These are phyloP conservation scores for Moesziomyces sp. DNA, from an alignment of 1,284 basidiomycete species.

Conservation along the genomic window DNA sequence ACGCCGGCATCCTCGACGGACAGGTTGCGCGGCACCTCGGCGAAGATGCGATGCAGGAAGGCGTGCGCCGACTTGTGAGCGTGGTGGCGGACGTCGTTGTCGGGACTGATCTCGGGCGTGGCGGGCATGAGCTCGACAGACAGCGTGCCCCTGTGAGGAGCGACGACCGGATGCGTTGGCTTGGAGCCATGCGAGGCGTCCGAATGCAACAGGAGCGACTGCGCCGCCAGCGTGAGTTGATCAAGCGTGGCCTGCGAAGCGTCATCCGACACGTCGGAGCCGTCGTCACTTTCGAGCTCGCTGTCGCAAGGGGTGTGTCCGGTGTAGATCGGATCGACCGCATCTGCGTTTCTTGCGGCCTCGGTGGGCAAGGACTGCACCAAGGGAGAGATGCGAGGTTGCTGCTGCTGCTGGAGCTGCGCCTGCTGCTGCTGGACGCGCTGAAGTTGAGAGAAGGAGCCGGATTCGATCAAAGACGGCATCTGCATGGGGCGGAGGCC, in stretches of 20 bases:
- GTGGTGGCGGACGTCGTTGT: conserved; percentile 51
- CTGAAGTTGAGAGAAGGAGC: conserved; percentile 10
- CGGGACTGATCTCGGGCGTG: conserved; percentile 61
- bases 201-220: conserved; percentile 31
- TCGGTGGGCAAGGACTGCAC: not conserved
- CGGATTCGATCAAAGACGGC: conserved; percentile 12
- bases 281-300: conserved; percentile 29
- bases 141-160: conserved; percentile 10
- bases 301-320: conserved; percentile 38
- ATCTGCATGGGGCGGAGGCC: conserved; percentile 22
- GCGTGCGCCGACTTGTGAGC: conserved; percentile 50
- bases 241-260: conserved; percentile 34
- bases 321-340: conserved; percentile 32
- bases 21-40: conserved; percentile 25
- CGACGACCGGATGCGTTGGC: conserved; percentile 7
- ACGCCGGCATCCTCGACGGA: conserved; percentile 57
- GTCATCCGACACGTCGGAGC: conserved; percentile 27
- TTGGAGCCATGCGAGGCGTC: conserved; percentile 11
- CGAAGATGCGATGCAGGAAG: conserved; percentile 54
- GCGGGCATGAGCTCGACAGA: conserved; percentile 48
- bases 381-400: not conserved
- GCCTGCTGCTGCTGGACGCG: conserved; percentile 2
- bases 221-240: conserved; percentile 31
- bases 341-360: conserved; percentile 2
- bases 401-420: conserved; percentile 2